Evolutionary conservation across 495 filamentous ascomycete genomes (phyloP).

Genomic region (Aspergillus saccharolyticus): DNA sequence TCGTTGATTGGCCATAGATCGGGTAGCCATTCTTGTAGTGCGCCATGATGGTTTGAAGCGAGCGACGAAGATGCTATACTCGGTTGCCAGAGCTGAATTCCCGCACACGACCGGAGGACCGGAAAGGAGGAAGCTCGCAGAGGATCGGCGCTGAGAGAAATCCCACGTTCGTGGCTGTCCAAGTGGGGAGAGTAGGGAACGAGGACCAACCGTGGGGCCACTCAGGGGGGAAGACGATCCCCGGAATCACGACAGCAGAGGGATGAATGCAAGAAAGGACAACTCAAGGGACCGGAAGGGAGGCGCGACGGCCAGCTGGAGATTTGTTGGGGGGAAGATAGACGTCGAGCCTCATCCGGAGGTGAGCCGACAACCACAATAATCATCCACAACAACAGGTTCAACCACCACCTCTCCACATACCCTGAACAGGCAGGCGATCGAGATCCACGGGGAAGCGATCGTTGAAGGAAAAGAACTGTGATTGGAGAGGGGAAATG

Average conservation of each 20-base stretch:
- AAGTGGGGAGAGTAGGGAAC: background rate
- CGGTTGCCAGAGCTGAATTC: background rate
- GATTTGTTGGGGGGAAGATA: constrained; percentile 2
- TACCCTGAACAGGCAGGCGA: constrained; percentile 1
- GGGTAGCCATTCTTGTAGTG: constrained; percentile 48
- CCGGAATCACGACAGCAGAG: background rate
- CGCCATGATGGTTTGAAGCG: constrained; percentile 31
- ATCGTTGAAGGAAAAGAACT: background rate
- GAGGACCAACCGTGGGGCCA: background rate
- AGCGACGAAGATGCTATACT: background rate
- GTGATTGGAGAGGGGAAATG: background rate
- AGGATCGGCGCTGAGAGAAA: background rate
- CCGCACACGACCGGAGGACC: constrained; percentile 2
- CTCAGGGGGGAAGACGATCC: background rate
- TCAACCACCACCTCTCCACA: background rate
- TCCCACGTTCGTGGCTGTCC: background rate
- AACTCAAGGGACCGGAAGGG: background rate
- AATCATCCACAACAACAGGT: background rate
- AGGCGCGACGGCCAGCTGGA: background rate
- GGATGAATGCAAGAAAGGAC: background rate
- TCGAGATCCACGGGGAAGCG: constrained; percentile 2
- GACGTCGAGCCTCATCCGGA: constrained; percentile 5
- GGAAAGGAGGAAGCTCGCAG: background rate
- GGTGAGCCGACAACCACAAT: constrained; percentile 1
- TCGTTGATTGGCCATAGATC: constrained; percentile 32